phyloP scores from a whole-genome alignment of 768 basidiomycete species.

The Pleurotus ostreatus region DNA sequence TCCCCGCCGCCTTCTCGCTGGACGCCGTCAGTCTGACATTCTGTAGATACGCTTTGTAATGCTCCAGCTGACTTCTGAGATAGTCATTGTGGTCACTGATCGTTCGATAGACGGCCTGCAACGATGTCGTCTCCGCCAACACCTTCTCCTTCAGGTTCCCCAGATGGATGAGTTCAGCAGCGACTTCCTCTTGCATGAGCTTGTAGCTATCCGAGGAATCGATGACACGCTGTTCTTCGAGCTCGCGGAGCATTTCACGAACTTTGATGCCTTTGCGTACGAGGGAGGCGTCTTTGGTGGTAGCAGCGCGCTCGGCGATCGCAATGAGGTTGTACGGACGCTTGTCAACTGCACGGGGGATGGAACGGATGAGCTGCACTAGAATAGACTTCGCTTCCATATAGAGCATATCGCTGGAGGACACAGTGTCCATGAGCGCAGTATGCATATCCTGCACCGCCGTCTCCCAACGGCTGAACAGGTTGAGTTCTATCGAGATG shows the following conservation, averaged over 20 bases:
- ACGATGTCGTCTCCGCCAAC: constrained; percentile 79
- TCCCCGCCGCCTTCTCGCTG: constrained; percentile 82
- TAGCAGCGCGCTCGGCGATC: constrained; percentile 92
- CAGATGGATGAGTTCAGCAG: constrained; percentile 92
- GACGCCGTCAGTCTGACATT: constrained; percentile 91
- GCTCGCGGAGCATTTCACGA: constrained; percentile 95
- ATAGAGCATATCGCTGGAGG: constrained; percentile 96
- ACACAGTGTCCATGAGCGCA: constrained; percentile 94
- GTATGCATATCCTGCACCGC: constrained; percentile 96
- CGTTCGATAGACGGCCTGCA: constrained; percentile 98
- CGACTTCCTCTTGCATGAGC: constrained; percentile 97
- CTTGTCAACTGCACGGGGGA: constrained; percentile 79
- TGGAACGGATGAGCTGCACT: constrained; percentile 92
- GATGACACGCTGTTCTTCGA: constrained; percentile 86
- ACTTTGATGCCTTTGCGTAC: constrained; percentile 98
- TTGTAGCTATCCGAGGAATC: constrained; percentile 82
- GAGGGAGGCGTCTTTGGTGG: constrained; percentile 92
- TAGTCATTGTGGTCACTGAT: constrained; percentile 99
- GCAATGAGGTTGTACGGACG: constrained; percentile 85
- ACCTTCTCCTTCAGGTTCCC: constrained; percentile 97
- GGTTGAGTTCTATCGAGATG: constrained; percentile 80
- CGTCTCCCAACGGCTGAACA: constrained; percentile 98
- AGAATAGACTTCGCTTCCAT: constrained; percentile 99
- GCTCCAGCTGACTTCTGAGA: constrained; percentile 90
- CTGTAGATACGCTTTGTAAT: constrained; percentile 99